Conservation (phyloP, 768 basidiomycete genomes). For the Phanerochaete sordida region DNA sequence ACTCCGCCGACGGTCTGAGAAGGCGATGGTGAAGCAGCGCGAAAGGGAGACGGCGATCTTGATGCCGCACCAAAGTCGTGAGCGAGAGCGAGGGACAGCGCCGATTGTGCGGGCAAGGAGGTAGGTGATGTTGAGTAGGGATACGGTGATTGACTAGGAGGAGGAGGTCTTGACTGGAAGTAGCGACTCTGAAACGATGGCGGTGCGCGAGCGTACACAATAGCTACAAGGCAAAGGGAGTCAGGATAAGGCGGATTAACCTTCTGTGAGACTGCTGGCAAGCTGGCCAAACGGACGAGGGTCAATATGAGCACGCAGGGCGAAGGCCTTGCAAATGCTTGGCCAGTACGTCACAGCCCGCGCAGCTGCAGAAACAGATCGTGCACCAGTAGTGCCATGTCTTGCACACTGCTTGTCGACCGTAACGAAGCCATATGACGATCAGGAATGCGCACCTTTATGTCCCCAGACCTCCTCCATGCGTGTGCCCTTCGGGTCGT, state of each 20-base stretch:
- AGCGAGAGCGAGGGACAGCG: slow-evolving; percentile 52
- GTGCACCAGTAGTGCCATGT: too few relatives aligned
- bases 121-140: slow-evolving; percentile 48
- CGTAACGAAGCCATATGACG: not conserved
- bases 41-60: slow-evolving; percentile 42
- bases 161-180: slow-evolving; percentile 71
- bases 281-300: not conserved
- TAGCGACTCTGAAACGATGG: slow-evolving; percentile 89
- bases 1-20: slow-evolving; percentile 39
- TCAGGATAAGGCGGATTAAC: not conserved
- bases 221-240: slow-evolving; percentile 44
- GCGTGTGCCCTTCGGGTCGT: slow-evolving; percentile 37
- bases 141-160: slow-evolving; percentile 46
- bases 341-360: not conserved
- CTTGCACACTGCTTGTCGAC: too few relatives aligned
- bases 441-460: slow-evolving; percentile 61
- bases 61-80: slow-evolving; percentile 38
- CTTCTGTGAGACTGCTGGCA: not conserved
- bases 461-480: slow-evolving; percentile 81
- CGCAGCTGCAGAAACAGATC: not conserved
- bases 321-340: too few relatives aligned
- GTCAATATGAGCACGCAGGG: not conserved
- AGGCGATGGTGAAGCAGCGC: slow-evolving; percentile 43
- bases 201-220: slow-evolving; percentile 92
- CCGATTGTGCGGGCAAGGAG: slow-evolving; percentile 53